Evolutionary conservation across 768 basidiomycete species (phyloP).

Genomic region (Saitozyma sp.): DNA sequence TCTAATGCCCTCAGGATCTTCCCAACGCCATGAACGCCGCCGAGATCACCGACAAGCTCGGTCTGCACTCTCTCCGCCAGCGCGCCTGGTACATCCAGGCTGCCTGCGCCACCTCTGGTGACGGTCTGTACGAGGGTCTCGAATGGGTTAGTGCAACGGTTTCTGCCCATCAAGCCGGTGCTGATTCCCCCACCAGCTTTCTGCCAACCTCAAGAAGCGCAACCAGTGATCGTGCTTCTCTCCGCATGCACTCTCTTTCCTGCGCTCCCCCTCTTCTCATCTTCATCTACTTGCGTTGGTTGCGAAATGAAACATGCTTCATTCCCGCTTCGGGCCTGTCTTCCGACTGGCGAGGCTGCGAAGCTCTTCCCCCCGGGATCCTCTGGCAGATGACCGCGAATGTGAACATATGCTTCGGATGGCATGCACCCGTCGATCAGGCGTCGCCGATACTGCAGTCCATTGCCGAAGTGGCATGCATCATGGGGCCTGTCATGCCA

Average conservation of each 20-base stretch:
- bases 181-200: slow-evolving; percentile 33
- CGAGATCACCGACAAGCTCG: slow-evolving; percentile 99
- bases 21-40: slow-evolving; percentile 99
- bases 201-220: slow-evolving; percentile 52
- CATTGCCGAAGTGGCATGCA: not conserved
- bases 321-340: no score
- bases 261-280: not conserved
- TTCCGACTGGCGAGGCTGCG: no score
- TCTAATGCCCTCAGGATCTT: slow-evolving; percentile 62
- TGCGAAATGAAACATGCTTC: no score
- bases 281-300: not conserved
- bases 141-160: slow-evolving; percentile 67
- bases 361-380: no score
- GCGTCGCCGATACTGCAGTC: no score
- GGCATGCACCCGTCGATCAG: no score
- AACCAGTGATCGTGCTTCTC: no score
- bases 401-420: no score
- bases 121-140: slow-evolving; percentile 96
- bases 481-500: not conserved
- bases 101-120: slow-evolving; percentile 96
- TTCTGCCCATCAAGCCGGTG: not conserved
- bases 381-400: no score
- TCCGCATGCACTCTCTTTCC: slow-evolving; percentile 4
- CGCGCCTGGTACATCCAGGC: slow-evolving; percentile 98
- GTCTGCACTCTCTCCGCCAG: slow-evolving; percentile 94